Percentiles rank a stretch among this genome's conserved stretches.
These are phyloP conservation scores for Aspergillus nidulans DNA, from an alignment of 495 filamentous ascomycete genomes.

Conservation along the genomic window DNA sequence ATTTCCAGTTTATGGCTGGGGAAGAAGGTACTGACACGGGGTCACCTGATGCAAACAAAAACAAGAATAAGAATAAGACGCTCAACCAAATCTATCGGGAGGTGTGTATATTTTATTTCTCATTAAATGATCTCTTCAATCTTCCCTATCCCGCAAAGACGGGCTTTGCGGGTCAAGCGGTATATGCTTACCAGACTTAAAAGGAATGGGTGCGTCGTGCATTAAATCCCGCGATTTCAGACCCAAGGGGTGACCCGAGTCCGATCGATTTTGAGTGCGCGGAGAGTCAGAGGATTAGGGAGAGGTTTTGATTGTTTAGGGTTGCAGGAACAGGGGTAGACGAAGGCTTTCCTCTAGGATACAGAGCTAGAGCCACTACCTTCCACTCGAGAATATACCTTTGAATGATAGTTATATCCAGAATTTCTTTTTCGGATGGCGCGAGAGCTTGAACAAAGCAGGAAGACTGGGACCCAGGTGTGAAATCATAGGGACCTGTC, in stretches of 20 bases:
- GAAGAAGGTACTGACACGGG: background rate
- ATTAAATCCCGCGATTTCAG: slow-evolving; percentile 25
- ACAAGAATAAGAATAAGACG: slow-evolving; percentile 21
- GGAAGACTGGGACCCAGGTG: no score
- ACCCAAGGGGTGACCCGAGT: slow-evolving; percentile 22
- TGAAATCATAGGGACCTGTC: no score
- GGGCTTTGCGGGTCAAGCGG: no score
- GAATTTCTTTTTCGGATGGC: no score
- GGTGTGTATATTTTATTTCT: slow-evolving; percentile 15
- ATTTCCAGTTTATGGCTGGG: slow-evolving; percentile 25
- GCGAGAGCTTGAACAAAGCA: no score
- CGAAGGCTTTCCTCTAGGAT: no score
- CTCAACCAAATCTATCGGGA: slow-evolving; percentile 28
- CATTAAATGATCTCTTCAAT: background rate
- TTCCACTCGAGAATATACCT: no score
- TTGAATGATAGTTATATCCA: no score
- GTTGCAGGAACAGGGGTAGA: no score
- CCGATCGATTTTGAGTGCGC: slow-evolving; percentile 27
- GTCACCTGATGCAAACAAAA: background rate
- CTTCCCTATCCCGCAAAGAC: no score
- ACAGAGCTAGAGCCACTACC: no score
- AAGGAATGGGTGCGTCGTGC: slow-evolving; percentile 27
- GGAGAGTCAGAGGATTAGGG: slow-evolving; percentile 18
- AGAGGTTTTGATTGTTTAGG: slow-evolving; percentile 9
- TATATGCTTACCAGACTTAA: background rate